A percentile compares a stretch with the other conserved stretches of the same genome.
Conservation (phyloP, 2,329 filamentous ascomycete species). For the Biscogniauxia sp. region DNA sequence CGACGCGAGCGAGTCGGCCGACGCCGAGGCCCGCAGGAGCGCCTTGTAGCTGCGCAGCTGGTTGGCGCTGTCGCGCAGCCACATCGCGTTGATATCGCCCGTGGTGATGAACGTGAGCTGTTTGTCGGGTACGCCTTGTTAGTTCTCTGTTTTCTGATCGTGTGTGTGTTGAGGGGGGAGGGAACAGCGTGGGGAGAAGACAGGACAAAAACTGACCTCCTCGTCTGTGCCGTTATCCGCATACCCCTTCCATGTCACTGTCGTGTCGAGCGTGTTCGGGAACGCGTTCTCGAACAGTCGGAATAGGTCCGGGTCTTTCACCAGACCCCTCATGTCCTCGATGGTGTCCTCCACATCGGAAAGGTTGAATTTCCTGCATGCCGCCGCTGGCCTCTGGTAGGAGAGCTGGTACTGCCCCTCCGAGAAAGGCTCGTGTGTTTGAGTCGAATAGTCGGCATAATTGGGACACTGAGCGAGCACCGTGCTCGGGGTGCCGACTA, state of each 20-base stretch:
- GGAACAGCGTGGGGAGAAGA: neutral
- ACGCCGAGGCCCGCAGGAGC: constrained; percentile 53
- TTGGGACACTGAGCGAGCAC: constrained; percentile 53
- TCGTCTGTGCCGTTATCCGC: constrained; percentile 56
- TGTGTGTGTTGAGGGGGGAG: neutral
- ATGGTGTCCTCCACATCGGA: constrained; percentile 75
- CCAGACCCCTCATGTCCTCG: constrained; percentile 61
- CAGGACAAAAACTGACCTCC: constrained; percentile 62
- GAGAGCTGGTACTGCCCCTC: constrained; percentile 73
- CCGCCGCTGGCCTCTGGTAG: constrained; percentile 71
- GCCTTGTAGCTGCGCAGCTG: constrained; percentile 73
- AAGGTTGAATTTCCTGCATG: constrained; percentile 80
- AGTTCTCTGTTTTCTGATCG: neutral
- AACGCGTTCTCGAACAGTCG: constrained; percentile 71
- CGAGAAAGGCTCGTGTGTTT: constrained; percentile 68
- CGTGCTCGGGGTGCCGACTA: constrained; percentile 1
- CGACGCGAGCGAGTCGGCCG: constrained; percentile 59
- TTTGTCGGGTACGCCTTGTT: constrained; percentile 44
- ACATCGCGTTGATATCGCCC: constrained; percentile 89
- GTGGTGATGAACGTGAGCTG: constrained; percentile 77
- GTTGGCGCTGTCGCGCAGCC: constrained; percentile 85
- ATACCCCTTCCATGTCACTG: constrained; percentile 65
- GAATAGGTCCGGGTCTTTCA: constrained; percentile 74
- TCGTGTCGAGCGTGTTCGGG: constrained; percentile 74
- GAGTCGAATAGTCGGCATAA: constrained; percentile 59